Evolutionary conservation across 1,139 yeast genomes (phyloP).

Genomic region (Geotrichum phurueaensis): DNA sequence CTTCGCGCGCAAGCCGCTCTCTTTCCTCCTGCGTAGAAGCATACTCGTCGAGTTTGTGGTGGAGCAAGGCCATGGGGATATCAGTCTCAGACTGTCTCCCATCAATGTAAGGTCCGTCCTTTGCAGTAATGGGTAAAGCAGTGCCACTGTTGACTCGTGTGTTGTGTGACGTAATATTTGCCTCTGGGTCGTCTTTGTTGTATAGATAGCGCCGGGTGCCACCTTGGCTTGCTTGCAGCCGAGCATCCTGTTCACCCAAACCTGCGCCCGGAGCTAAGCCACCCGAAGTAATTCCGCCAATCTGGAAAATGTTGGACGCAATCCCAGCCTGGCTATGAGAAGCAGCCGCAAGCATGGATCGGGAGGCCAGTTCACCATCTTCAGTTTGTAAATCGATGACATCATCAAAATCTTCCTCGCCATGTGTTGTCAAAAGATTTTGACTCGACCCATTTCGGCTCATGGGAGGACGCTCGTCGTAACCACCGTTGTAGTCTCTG

Average conservation of each 20-base stretch:
- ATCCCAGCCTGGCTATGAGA: conserved; percentile 15
- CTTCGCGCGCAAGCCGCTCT: conserved; percentile 4
- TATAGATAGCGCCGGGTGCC: not conserved
- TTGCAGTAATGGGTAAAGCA: not conserved
- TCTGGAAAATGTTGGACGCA: conserved; percentile 24
- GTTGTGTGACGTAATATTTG: conserved; percentile 5
- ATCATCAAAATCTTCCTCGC: not conserved
- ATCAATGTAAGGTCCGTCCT: conserved; percentile 12
- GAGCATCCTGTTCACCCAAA: conserved; percentile 2
- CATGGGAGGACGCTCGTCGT: conserved; percentile 7
- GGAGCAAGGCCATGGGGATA: conserved; percentile 27
- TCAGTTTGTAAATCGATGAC: not conserved
- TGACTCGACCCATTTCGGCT: conserved; percentile 7
- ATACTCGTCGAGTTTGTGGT: conserved; percentile 22
- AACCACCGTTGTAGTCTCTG: not conserved
- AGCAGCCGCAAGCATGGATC: conserved; percentile 4
- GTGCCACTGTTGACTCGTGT: conserved; percentile 8
- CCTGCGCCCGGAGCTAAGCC: conserved; percentile 33
- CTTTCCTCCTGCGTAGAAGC: conserved; percentile 25
- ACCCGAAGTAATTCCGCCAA: conserved; percentile 28
- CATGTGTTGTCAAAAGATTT: conserved; percentile 3
- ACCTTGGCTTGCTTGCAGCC: conserved; percentile 1
- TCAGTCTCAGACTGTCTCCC: conserved; percentile 16
- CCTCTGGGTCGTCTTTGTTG: conserved; percentile 7
- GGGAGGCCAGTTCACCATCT: conserved; percentile 2